Conservation (phyloP, 2,329 filamentous ascomycete genomes). For the Xylogone sp. region DNA sequence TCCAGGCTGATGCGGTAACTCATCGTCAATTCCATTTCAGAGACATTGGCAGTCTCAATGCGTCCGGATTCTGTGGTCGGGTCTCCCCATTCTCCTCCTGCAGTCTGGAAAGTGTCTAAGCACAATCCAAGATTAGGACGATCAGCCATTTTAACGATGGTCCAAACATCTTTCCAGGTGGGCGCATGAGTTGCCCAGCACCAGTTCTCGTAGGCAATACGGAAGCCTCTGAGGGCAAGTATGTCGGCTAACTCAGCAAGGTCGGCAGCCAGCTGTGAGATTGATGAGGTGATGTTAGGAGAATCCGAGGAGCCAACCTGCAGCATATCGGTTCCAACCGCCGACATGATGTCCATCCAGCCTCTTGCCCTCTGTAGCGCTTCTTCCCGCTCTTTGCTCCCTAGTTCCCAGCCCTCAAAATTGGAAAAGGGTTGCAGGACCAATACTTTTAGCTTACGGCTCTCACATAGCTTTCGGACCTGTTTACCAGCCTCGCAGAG, state of each 20-base stretch:
- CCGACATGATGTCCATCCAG: slow-evolving; percentile 70
- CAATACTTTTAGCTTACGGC: slow-evolving; percentile 56
- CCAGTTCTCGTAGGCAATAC: slow-evolving; percentile 77
- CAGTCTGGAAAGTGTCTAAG: slow-evolving; percentile 74
- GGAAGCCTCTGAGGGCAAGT: slow-evolving; percentile 51
- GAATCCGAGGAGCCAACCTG: slow-evolving; percentile 67
- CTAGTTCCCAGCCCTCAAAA: slow-evolving; percentile 69
- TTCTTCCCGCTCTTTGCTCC: slow-evolving; percentile 52
- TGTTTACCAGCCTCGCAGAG: slow-evolving; percentile 51
- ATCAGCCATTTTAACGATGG: slow-evolving; percentile 60
- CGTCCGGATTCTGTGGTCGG: slow-evolving; percentile 61
- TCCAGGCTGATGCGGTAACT: slow-evolving; percentile 51
- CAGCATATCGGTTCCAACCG: slow-evolving; percentile 64
- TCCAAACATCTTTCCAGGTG: slow-evolving; percentile 66
- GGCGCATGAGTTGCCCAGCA: slow-evolving; percentile 72
- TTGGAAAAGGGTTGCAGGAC: slow-evolving; percentile 75
- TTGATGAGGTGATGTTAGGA: slow-evolving; percentile 47
- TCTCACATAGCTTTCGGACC: slow-evolving; percentile 50
- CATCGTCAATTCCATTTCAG: slow-evolving; percentile 38
- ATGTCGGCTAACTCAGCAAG: slow-evolving; percentile 61
- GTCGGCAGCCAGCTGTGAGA: slow-evolving; percentile 53
- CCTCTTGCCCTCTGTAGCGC: slow-evolving; percentile 60
- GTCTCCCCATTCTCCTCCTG: slow-evolving; percentile 69
- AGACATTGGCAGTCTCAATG: slow-evolving; percentile 40
- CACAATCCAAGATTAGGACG: slow-evolving; percentile 68